phyloP scores from a whole-genome alignment of 345 rosid species.

The Mangifera indica region DNA sequence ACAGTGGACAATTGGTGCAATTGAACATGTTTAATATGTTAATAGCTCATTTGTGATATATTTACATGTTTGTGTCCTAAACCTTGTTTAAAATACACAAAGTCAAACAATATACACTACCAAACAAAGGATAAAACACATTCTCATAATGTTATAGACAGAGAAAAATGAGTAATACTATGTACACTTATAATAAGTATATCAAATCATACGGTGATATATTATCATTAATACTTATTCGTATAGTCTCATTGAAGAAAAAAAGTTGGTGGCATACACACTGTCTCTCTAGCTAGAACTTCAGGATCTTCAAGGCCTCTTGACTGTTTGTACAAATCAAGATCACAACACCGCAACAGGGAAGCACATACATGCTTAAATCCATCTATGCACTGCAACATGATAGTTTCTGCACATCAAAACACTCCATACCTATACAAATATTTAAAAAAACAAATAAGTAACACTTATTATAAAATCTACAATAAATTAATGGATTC shows the following conservation, averaged over 20 bases:
- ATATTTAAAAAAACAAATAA: constrained; percentile 12
- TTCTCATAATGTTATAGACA: not conserved
- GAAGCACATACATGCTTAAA: constrained; percentile 57
- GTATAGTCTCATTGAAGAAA: not conserved
- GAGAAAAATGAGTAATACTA: no score
- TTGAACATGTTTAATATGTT: not conserved
- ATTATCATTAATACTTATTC: no score
- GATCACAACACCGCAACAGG: constrained; percentile 74
- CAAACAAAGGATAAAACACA: not conserved
- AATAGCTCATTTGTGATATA: not conserved
- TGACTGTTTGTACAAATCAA: constrained; percentile 67
- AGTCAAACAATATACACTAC: not conserved
- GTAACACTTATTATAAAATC: constrained; percentile 18
- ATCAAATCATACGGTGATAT: no score
- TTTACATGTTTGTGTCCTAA: not conserved
- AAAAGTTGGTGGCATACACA: constrained; percentile 55
- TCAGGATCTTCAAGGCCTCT: constrained; percentile 94
- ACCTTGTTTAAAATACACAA: constrained; percentile 8
- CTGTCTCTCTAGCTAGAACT: constrained; percentile 92
- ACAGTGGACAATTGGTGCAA: constrained; percentile 4
- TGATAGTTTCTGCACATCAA: constrained; percentile 61
- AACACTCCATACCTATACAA: constrained; percentile 72
- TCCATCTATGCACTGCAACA: constrained; percentile 89
- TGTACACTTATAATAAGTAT: no score
- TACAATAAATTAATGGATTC: constrained; percentile 9